These are phyloP conservation scores for Pseudocercospora crystallina DNA, from an alignment of 2,329 filamentous ascomycete species.

Conservation along the genomic window DNA sequence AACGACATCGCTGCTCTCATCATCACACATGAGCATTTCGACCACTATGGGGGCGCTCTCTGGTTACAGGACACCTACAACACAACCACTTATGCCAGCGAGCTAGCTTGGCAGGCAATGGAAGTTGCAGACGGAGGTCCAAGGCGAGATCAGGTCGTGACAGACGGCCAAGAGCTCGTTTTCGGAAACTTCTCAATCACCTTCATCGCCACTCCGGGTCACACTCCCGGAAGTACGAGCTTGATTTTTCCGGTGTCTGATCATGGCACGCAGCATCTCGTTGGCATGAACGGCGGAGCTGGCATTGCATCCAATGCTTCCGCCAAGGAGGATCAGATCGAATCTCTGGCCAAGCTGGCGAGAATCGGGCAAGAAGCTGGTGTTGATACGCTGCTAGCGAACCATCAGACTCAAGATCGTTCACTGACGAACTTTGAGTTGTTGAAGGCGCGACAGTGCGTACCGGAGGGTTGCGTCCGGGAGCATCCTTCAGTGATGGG, in stretches of 20 bases:
- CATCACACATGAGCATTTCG: conserved; percentile 20
- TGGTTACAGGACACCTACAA: conserved; percentile 17
- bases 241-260: conserved; percentile 16
- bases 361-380: conserved; percentile 3
- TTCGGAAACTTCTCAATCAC: conserved; percentile 14
- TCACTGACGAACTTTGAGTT: conserved; percentile 19
- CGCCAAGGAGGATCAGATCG: conserved; percentile 10
- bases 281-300: conserved; percentile 14
- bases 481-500: conserved; percentile 19
- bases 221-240: conserved; percentile 16
- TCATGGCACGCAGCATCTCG: conserved; percentile 13
- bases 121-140: conserved; percentile 2
- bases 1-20: conserved; percentile 15
- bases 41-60: conserved; percentile 17
- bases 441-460: conserved; percentile 8
- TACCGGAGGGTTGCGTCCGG: neutral
- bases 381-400: conserved; percentile 18
- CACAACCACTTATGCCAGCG: conserved; percentile 10
- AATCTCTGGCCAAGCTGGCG: conserved; percentile 10
- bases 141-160: conserved; percentile 1
- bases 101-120: conserved; percentile 12
- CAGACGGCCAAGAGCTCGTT: conserved; percentile 8
- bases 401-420: conserved; percentile 20
- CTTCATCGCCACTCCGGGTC: conserved; percentile 15
- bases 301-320: conserved; percentile 7